Conservation (phyloP, 2,329 filamentous ascomycete genomes). For the Epichloe brachyelytri region DNA sequence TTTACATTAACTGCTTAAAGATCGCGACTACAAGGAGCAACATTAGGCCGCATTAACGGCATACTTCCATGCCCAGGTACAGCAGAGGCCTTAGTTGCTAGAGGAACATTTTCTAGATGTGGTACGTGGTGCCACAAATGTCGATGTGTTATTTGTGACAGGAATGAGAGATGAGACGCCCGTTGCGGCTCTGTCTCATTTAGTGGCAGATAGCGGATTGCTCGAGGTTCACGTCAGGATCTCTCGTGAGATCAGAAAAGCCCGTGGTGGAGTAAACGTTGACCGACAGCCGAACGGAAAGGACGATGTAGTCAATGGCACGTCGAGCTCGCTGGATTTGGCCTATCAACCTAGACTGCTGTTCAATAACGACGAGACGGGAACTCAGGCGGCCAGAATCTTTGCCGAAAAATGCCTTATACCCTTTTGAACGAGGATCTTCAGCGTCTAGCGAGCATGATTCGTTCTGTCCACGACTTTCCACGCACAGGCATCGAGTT, state of each 20-base stretch:
- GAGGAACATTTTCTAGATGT: constrained; percentile 37
- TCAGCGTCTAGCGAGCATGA: constrained; percentile 34
- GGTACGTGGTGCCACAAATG: constrained; percentile 25
- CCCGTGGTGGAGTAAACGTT: constrained; percentile 6
- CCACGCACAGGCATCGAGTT: constrained; percentile 39
- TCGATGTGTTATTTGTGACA: constrained; percentile 47
- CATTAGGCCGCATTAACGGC: constrained; percentile 38
- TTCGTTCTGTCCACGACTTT: constrained; percentile 35
- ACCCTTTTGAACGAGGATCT: constrained; percentile 21
- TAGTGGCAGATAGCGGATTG: constrained; percentile 39
- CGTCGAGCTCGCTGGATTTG: not conserved
- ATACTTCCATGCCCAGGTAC: constrained; percentile 36
- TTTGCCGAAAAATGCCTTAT: constrained; percentile 30
- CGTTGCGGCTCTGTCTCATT: constrained; percentile 36
- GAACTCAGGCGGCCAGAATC: constrained; percentile 20
- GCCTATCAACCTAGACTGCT: constrained; percentile 26
- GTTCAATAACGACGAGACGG: constrained; percentile 37
- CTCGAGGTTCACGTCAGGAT: constrained; percentile 36
- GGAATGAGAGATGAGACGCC: constrained; percentile 51
- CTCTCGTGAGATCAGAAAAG: constrained; percentile 22
- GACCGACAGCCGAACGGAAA: constrained; percentile 13
- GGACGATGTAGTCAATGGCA: too few relatives aligned
- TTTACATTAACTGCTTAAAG: constrained; percentile 30
- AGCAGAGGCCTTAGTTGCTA: constrained; percentile 29
- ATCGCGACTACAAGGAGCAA: constrained; percentile 47